Evolutionary conservation across 2,329 filamentous ascomycete species (phyloP).

Genomic region (Thelonectria rubi): DNA sequence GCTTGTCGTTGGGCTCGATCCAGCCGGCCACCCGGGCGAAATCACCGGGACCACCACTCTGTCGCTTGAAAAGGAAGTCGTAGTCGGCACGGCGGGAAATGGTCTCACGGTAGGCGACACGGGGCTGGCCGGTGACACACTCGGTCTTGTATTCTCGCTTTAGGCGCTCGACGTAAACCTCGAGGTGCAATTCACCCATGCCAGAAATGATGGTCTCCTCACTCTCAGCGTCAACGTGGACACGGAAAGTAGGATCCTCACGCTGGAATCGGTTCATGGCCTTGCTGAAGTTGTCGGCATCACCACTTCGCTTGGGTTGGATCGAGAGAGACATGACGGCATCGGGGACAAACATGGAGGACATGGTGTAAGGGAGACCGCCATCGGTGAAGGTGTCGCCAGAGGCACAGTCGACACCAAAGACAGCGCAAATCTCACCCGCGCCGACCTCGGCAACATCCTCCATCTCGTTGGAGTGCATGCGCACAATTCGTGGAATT

Average conservation of each 20-base stretch:
- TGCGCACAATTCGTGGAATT: slow-evolving; percentile 95
- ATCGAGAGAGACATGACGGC: slow-evolving; percentile 98
- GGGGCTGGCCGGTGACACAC: slow-evolving; percentile 93
- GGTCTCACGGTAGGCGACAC: slow-evolving; percentile 97
- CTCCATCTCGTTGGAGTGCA: slow-evolving; percentile 99
- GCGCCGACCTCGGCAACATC: slow-evolving; percentile 92
- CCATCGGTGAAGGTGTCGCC: slow-evolving; percentile 99
- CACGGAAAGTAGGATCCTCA: slow-evolving; percentile 96
- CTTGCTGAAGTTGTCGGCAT: slow-evolving; percentile 94
- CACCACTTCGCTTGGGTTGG: slow-evolving; percentile 91
- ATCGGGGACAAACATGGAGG: slow-evolving; percentile 97
- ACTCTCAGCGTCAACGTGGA: slow-evolving; percentile 89
- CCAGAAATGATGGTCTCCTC: slow-evolving; percentile 98
- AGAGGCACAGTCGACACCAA: slow-evolving; percentile 96
- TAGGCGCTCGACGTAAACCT: slow-evolving; percentile 98
- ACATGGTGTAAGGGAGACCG: slow-evolving; percentile 91
- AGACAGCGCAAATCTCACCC: slow-evolving; percentile 98
- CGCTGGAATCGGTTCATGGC: slow-evolving; percentile 99
- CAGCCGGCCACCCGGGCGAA: slow-evolving; percentile 92
- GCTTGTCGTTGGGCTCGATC: slow-evolving; percentile 82
- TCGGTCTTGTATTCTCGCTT: slow-evolving; percentile 96
- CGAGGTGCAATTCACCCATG: slow-evolving; percentile 96
- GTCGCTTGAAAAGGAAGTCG: slow-evolving; percentile 94
- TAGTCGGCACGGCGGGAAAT: slow-evolving; percentile 83
- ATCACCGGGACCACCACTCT: slow-evolving; percentile 94